Percentiles rank a stretch among this genome's conserved stretches.
Conservation (phyloP, 1,139 yeast genomes). For the Yamadazyma taylorii region DNA sequence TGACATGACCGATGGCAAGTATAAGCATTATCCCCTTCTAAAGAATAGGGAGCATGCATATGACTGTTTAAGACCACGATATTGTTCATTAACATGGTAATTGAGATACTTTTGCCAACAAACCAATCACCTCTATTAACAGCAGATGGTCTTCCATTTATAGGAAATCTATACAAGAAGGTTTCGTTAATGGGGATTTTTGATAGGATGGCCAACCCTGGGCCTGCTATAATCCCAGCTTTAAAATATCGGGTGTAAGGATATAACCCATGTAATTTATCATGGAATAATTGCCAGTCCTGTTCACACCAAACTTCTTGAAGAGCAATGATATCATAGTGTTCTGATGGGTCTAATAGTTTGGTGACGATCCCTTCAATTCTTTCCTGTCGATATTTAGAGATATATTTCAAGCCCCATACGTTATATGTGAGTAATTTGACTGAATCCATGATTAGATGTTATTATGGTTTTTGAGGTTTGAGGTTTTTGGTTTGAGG, state of each 20-base stretch:
- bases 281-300: constrained; percentile 71
- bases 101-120: constrained; percentile 89
- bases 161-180: constrained; percentile 78
- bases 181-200: constrained; percentile 81
- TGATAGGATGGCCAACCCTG: constrained; percentile 85
- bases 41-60: constrained; percentile 95
- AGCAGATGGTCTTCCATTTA: constrained; percentile 94
- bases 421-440: constrained; percentile 68
- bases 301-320: constrained; percentile 92
- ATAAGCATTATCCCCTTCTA: constrained; percentile 83
- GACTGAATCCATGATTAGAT: constrained; percentile 21
- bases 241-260: constrained; percentile 72
- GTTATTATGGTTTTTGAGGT: no score
- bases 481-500: no score
- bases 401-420: constrained; percentile 88
- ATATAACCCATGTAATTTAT: constrained; percentile 44
- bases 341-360: constrained; percentile 49
- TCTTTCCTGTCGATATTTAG: constrained; percentile 65
- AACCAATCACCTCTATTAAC: constrained; percentile 96
- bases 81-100: constrained; percentile 62
- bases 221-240: constrained; percentile 88
- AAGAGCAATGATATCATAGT: constrained; percentile 81
- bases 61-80: constrained; percentile 86
- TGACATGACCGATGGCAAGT: constrained; percentile 89
- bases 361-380: constrained; percentile 72